These are phyloP conservation scores for Bromus sterilis DNA, from an alignment of 176 grass and related monocot genomes.

Conservation along the genomic window DNA sequence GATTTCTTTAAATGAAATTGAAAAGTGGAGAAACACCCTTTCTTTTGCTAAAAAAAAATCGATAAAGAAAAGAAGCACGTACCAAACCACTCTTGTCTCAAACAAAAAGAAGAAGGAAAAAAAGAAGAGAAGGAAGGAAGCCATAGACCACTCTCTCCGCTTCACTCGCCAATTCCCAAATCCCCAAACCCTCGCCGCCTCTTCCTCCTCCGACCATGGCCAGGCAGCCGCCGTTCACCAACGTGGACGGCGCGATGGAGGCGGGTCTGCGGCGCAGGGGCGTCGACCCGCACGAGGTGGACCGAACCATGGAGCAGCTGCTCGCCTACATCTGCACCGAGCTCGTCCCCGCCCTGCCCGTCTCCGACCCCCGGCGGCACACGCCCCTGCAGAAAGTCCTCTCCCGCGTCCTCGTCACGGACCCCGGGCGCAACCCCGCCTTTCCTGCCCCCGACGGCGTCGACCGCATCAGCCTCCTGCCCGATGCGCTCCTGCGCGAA, in stretches of 20 bases:
- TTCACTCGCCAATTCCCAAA: no score
- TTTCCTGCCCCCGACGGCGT: neutral
- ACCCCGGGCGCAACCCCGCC: neutral
- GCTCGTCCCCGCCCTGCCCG: neutral
- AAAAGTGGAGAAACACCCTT: no score
- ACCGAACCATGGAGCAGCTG: neutral
- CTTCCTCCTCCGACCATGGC: neutral
- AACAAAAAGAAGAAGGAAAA: no score
- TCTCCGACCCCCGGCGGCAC: neutral
- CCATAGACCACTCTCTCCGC: no score
- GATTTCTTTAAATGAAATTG: no score
- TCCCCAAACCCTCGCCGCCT: neutral
- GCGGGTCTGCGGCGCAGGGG: neutral
- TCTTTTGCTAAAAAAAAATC: no score
- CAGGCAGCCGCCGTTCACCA: neutral
- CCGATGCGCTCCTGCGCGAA: neutral
- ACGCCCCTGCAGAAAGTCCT: neutral
- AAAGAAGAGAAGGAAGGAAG: no score
- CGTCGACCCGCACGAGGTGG: neutral
- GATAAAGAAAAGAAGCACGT: no score
- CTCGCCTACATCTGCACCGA: neutral
- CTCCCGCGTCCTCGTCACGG: neutral
- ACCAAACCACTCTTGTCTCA: no score
- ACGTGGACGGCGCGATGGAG: neutral
- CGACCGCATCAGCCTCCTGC: neutral